Evolutionary conservation across 129 eudicot species (phyloP).

Genomic region (Pittosporum tobira): DNA sequence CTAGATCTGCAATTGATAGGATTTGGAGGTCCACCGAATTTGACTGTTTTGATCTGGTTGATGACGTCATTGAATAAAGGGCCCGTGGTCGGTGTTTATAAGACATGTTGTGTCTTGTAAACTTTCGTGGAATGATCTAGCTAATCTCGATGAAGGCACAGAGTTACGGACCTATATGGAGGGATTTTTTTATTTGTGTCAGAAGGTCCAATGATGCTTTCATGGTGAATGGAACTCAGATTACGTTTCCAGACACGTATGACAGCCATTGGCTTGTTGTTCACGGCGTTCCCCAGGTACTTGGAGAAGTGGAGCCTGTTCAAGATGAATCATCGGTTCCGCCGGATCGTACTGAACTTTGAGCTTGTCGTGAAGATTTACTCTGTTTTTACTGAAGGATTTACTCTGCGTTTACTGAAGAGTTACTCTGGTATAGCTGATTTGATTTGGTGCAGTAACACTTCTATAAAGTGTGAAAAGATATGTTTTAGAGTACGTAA

Average conservation of each 20-base stretch:
- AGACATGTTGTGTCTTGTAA: slow-evolving; percentile 67
- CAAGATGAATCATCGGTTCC: too few species aligned
- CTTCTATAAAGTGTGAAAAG: too few species aligned
- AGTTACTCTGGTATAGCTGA: too few species aligned
- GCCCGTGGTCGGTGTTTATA: slow-evolving; percentile 45
- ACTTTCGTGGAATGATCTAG: slow-evolving; percentile 45
- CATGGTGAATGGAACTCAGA: slow-evolving; percentile 51
- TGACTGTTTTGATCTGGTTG: slow-evolving; percentile 71
- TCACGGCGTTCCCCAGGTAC: slow-evolving; percentile 67
- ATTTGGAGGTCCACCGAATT: slow-evolving; percentile 22
- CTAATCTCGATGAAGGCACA: slow-evolving; percentile 33
- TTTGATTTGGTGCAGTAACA: too few species aligned
- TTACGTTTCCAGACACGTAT: slow-evolving; percentile 59
- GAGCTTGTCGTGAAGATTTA: too few species aligned
- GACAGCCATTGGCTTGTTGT: slow-evolving; percentile 54
- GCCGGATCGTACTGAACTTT: too few species aligned
- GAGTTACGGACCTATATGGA: slow-evolving; percentile 37
- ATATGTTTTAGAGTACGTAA: too few species aligned
- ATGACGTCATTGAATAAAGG: slow-evolving; percentile 40
- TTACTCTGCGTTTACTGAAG: too few species aligned
- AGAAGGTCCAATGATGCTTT: slow-evolving; percentile 23
- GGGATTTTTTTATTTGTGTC: slow-evolving; percentile 38
- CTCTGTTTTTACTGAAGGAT: too few species aligned
- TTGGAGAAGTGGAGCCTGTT: too few species aligned
- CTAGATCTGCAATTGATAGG: slow-evolving; percentile 29